Conservation (phyloP, 2,329 filamentous ascomycete species). For the Microcyclosporella mali region DNA sequence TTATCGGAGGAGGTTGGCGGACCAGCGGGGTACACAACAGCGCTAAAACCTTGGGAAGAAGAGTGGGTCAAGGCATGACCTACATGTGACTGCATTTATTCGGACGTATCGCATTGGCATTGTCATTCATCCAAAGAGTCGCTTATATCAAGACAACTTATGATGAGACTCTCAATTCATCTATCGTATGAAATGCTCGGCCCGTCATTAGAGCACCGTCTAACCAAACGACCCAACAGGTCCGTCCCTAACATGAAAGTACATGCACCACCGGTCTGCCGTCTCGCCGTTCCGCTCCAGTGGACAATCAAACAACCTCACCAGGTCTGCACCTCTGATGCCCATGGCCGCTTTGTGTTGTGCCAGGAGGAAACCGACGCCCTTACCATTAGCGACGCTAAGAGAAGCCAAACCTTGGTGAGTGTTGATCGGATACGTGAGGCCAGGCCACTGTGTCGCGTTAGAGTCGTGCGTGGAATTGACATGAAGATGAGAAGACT, state of each 20-base stretch:
- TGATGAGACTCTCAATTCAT: no score
- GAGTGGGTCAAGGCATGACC: no score
- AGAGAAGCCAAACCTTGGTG: conserved; percentile 1
- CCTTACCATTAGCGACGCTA: background rate
- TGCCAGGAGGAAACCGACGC: background rate
- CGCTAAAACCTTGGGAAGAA: background rate
- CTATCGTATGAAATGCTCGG: no score
- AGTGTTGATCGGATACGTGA: background rate
- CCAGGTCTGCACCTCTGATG: conserved; percentile 1
- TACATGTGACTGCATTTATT: no score
- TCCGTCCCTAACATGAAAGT: conserved; percentile 2
- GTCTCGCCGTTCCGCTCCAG: background rate
- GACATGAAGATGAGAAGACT: background rate
- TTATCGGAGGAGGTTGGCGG: background rate
- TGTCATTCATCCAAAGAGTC: no score
- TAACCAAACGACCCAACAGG: no score
- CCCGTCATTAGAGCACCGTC: no score
- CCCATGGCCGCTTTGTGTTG: conserved; percentile 4
- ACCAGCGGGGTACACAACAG: background rate
- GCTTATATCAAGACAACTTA: no score
- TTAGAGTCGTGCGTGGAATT: background rate
- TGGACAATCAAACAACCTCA: conserved; percentile 3
- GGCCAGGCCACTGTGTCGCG: conserved; percentile 4
- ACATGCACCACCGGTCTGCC: conserved; percentile 2
- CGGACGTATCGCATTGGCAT: no score